phyloP scores from a whole-genome alignment of 2,329 filamentous ascomycete species.

The Aspergillus pseudotamarii region DNA sequence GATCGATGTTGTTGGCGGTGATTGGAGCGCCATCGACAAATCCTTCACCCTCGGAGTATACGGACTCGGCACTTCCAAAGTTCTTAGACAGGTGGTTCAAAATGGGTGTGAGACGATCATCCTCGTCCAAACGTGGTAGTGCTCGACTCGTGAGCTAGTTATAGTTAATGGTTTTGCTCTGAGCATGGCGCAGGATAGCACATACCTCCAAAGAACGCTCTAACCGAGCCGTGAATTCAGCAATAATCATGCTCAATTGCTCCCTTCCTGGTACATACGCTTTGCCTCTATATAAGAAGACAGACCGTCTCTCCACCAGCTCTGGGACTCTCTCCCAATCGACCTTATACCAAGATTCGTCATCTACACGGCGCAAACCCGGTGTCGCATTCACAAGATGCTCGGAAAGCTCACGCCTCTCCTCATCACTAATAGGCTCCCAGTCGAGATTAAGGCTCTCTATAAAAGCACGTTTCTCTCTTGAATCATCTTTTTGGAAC shows the following conservation, averaged over 20 bases:
- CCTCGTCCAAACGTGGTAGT: conserved; percentile 89
- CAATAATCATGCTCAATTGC: conserved; percentile 84
- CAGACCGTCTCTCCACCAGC: conserved; percentile 75
- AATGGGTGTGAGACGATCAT: conserved; percentile 81
- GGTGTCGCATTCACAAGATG: conserved; percentile 63
- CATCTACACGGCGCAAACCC: conserved; percentile 60
- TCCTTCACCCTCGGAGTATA: conserved; percentile 69
- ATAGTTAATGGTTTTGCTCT: conserved; percentile 22
- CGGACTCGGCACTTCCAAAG: conserved; percentile 87
- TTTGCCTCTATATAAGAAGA: conserved; percentile 77
- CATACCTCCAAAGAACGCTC: conserved; percentile 81
- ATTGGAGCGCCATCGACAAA: conserved; percentile 72
- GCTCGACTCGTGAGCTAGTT: conserved; percentile 80
- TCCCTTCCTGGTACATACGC: conserved; percentile 89
- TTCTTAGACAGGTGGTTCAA: conserved; percentile 87
- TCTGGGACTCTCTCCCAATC: conserved; percentile 94
- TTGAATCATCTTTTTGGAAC: conserved; percentile 73
- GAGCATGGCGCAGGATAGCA: conserved; percentile 10
- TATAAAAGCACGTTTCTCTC: conserved; percentile 76
- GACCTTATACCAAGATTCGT: conserved; percentile 93
- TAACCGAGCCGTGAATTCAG: conserved; percentile 78
- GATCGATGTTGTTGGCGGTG: conserved; percentile 77
- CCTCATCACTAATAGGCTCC: conserved; percentile 78
- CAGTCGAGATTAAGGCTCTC: conserved; percentile 77
- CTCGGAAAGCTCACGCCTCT: conserved; percentile 68